Evolutionary conservation across 768 basidiomycete genomes (phyloP), one percentile per base, ranked within the genome.

Genomic region (Hygrocybe coccinea): DNA sequence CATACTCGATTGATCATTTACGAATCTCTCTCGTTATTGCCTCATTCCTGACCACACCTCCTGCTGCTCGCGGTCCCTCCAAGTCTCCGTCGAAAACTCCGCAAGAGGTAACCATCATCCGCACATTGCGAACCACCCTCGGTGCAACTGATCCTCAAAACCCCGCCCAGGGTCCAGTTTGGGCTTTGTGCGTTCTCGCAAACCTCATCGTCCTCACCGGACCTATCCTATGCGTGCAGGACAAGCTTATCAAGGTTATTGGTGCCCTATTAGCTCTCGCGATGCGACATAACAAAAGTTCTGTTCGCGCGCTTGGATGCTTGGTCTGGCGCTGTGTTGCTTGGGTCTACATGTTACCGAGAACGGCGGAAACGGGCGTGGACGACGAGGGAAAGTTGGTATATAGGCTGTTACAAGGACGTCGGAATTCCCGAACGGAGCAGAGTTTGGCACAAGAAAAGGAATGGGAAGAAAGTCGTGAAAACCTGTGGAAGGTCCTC

Each of bases 131-230:
- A 24, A 81, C 81, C 1, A 86, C 85, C 1, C 70, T 91, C 45
- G 68, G 68, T 14, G 74, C 78, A 1, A 67, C 72, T 3, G 83
- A 86, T 5, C 84, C 84, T 2, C 66, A 69, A 5, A 79, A 85
- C 57, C 79, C 79, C 7, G 86, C 87, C 1, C 85, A 89, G 62
- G 87, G 88, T 1, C 88, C 90, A 8, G 83, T 86, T 1, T 91
- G 90, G 90, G 84, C 79, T 4, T 72, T 89, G 52, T 79, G 79
- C 56, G 84, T 89, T 33, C 70, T 90, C 1, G 82, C 85, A 0
- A 76, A 77, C 57, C 70, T 91, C 50, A 74, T 88, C 45, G 81
- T 85, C 37, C 71, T 91, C n/a, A 74, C 88, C 2, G 81, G 86
- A 1, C 77, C 84, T 2, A 70, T 71, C 2, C 69, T 86, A 21